Base-by-base conservation (phyloP, 2,329 filamentous ascomycete species). In the Xylaria sp. region DNA sequence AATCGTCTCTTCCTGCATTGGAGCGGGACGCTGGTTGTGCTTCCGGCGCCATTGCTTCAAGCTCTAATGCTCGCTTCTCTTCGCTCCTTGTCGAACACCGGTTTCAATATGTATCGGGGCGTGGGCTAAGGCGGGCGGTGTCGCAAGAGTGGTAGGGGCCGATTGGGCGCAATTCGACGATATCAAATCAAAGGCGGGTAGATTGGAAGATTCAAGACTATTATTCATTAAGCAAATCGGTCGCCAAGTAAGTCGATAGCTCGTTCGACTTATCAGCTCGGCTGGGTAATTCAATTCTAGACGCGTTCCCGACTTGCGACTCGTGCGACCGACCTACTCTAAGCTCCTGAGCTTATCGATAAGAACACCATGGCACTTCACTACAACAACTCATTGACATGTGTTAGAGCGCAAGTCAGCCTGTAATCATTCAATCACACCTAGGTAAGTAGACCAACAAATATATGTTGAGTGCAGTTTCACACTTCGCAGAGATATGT, bases 281-380 rank as follows among this genome's bases (percentile, higher is more conserved):
- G 2, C 28, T 63, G 5, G 34, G 63, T 65, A 20, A 31, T n/a
- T 56, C 48, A 34, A 25, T 56, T 57, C 0, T 12, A 66, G 66
- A 71, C 75, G 75, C 74, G 72, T 72, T 37, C 72, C 67, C 51
- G 23, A 63, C 41, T 66, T 66, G 66, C 66, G 56, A 73, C 67
- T 69, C 74, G 72, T 73, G 73, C 73, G 73, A 70, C 65, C 74
- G n/a, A n/a, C 65, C 58, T 23, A 63, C 59, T 50, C 28, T 28
- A 28, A 28, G 28, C 28, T 4, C 28, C 28, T 65, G 7, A 9
- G 63, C 70, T 76, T 77, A 77, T 77, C 74, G 75, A 77, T 76
- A 76, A 71, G 72, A 58, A 57, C 62, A 60, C 44, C 12, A 18
- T 18, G 13, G 13, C 41, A n/a, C 41, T 18, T 46, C 15, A 7